phyloP scores from a whole-genome alignment of 1,284 basidiomycete species.

The Ustilago nuda region DNA sequence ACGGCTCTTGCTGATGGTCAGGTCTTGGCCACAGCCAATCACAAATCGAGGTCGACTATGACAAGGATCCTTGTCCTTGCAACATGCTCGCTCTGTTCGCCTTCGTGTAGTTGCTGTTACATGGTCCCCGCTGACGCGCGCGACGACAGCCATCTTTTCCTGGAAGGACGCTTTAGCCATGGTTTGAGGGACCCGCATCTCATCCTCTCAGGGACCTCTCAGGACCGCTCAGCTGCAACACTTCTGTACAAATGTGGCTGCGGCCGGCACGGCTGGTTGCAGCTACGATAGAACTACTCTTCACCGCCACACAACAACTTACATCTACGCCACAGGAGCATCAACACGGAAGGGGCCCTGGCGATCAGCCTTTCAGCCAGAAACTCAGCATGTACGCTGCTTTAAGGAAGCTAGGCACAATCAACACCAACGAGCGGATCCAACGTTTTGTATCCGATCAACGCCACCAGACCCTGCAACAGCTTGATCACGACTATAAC shows the following conservation, averaged over 20 bases:
- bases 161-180: background rate
- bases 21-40: background rate
- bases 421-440: constrained; percentile 10
- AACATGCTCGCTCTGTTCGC: background rate
- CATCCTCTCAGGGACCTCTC: background rate
- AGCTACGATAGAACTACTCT: background rate
- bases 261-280: background rate
- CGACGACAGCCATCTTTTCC: background rate
- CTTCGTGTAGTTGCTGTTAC: background rate
- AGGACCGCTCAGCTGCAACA: background rate
- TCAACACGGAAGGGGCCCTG: background rate
- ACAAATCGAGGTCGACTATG: too few species aligned
- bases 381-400: constrained; percentile 23
- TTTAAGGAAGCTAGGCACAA: constrained; percentile 8
- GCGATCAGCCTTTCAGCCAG: too few species aligned
- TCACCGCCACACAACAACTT: background rate
- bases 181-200: background rate
- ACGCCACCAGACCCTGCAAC: background rate
- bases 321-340: background rate
- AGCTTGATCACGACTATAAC: constrained; percentile 6
- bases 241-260: background rate
- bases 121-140: background rate
- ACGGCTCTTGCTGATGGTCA: background rate
- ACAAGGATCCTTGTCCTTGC: background rate
- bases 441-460: constrained; percentile 5